These are phyloP conservation scores for Podila epicladia DNA, from an alignment of 192 early-diverging fungal species.

Conservation along the genomic window DNA sequence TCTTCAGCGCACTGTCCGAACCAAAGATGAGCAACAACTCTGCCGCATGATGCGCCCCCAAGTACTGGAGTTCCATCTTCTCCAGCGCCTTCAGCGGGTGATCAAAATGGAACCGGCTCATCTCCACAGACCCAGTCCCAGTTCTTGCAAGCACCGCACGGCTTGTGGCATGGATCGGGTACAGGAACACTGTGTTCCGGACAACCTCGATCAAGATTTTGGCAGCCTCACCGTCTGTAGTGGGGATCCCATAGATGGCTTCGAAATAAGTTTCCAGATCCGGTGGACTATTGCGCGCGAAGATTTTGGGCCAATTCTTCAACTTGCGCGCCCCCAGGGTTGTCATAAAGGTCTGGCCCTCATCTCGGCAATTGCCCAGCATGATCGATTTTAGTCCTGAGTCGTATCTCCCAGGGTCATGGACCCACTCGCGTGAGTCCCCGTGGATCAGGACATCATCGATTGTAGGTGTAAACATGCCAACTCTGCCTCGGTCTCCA, in stretches of 20 bases:
- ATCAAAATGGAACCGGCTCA: slow-evolving; percentile 38
- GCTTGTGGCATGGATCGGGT: slow-evolving; percentile 27
- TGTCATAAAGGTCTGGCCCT: slow-evolving; percentile 31
- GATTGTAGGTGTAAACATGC: slow-evolving; percentile 39
- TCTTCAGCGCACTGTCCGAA: slow-evolving; percentile 2
- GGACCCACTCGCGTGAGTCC: slow-evolving; percentile 25
- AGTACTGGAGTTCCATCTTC: slow-evolving; percentile 18
- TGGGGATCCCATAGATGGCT: slow-evolving; percentile 26
- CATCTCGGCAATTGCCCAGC: slow-evolving; percentile 40
- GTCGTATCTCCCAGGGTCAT: slow-evolving; percentile 29
- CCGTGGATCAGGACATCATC: slow-evolving; percentile 29
- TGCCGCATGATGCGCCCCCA: slow-evolving; percentile 36
- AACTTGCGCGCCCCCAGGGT: slow-evolving; percentile 20
- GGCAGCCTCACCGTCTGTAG: slow-evolving; percentile 23
- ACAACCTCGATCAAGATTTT: slow-evolving; percentile 18
- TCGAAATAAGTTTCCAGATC: slow-evolving; percentile 34
- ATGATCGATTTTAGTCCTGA: slow-evolving; percentile 25
- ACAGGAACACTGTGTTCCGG: slow-evolving; percentile 18
- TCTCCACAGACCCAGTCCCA: neutral
- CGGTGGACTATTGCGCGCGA: slow-evolving; percentile 25
- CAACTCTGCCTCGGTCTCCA: slow-evolving; percentile 12
- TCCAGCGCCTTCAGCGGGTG: slow-evolving; percentile 26
- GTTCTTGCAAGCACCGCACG: neutral
- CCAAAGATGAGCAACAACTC: slow-evolving; percentile 36
- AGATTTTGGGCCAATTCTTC: slow-evolving; percentile 36